Conservation (phyloP, 352 stramenopile genomes). For the Phytophthora pluvialis region DNA sequence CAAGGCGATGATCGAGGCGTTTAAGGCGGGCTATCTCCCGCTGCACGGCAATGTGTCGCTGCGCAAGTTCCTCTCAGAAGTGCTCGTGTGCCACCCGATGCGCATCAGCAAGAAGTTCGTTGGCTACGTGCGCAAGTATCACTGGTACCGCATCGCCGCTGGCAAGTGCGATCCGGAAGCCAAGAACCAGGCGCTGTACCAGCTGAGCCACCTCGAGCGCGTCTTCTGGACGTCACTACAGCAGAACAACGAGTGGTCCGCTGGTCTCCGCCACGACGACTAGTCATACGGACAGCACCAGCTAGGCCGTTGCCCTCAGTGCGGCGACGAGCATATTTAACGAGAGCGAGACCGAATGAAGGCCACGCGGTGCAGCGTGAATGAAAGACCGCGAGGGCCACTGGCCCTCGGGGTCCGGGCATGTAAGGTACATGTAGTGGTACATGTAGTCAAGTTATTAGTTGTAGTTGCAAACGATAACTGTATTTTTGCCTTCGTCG, state of each 20-base stretch:
- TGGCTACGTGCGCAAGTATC: conserved; percentile 88
- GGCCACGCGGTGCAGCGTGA: conserved; percentile 10
- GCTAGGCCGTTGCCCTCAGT: background rate
- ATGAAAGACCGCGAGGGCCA: background rate
- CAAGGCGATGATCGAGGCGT: conserved; percentile 85
- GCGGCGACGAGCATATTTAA: conserved; percentile 36
- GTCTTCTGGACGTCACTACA: conserved; percentile 70
- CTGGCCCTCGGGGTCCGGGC: background rate
- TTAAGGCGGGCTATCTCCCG: conserved; percentile 73
- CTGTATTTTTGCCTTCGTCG: background rate
- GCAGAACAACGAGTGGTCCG: conserved; percentile 61
- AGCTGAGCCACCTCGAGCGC: conserved; percentile 56
- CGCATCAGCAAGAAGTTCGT: conserved; percentile 93
- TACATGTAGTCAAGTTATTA: conserved; percentile 13
- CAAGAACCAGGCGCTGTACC: conserved; percentile 47
- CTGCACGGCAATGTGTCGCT: conserved; percentile 84
- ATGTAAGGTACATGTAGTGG: conserved; percentile 29
- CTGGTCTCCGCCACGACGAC: conserved; percentile 27
- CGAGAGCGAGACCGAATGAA: conserved; percentile 26
- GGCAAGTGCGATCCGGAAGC: conserved; percentile 63
- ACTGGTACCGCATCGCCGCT: conserved; percentile 81
- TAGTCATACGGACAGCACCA: conserved; percentile 11
- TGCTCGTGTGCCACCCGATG: conserved; percentile 91
- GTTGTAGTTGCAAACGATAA: background rate
- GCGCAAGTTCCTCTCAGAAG: conserved; percentile 87